A percentile compares a stretch with the other conserved stretches of the same genome.
These are phyloP conservation scores for Kondoa subrosea DNA, from an alignment of 768 basidiomycete species.

Conservation along the genomic window DNA sequence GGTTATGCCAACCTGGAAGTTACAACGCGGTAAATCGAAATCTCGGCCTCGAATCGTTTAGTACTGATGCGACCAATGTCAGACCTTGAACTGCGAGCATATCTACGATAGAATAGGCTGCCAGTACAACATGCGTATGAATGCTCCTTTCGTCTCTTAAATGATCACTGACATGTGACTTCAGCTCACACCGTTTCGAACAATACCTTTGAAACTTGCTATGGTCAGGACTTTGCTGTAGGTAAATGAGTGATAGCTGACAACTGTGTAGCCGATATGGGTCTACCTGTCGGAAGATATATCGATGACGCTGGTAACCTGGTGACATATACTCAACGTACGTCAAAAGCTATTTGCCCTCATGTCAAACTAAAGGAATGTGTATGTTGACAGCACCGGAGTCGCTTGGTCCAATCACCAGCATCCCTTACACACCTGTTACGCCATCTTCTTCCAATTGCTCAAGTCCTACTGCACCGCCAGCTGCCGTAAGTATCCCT, in stretches of 20 bases:
- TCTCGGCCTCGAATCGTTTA: conserved; percentile 13
- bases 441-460: conserved; percentile 2
- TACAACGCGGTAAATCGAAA: not conserved
- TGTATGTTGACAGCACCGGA: too few species aligned
- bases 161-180: too few species aligned
- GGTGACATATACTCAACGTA: not conserved
- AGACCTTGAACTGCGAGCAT: conserved; percentile 47
- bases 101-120: conserved; percentile 46
- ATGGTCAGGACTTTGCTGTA: too few species aligned
- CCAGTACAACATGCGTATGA: conserved; percentile 37
- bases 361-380: too few species aligned
- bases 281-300: not conserved
- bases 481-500: too few species aligned
- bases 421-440: not conserved
- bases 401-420: not conserved
- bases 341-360: conserved; percentile 2
- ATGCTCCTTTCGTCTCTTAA: too few species aligned
- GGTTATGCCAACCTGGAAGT: conserved; percentile 24
- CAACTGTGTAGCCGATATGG: not conserved
- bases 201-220: too few species aligned
- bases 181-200: too few species aligned
- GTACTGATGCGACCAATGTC: conserved; percentile 34
- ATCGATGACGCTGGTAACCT: not conserved
- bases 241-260: too few species aligned
- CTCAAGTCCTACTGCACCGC: not conserved